Evolutionary conservation across 768 basidiomycete genomes (phyloP), one percentile per base, ranked within the genome.

Genomic region (Xerocomellus amylosporus): DNA sequence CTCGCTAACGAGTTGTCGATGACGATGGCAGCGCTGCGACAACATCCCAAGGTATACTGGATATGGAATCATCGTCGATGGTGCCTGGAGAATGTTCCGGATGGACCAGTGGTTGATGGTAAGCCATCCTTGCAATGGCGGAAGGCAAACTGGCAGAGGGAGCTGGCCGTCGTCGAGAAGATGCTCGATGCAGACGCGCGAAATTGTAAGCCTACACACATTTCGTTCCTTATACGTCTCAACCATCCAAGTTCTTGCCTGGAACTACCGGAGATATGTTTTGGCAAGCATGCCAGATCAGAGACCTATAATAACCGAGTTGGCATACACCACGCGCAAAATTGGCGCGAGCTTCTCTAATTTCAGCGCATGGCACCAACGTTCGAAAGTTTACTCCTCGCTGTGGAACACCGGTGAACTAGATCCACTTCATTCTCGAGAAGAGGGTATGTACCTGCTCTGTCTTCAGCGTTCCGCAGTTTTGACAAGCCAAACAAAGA

Each of bases 351-450:
- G 92, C 65, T 94, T 98, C 67, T 96, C 93, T 33, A 98, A 99
- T 69, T 98, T 97, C 68, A 96, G 93, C 58, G 97, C 97, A 20
- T 99, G 97, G 97, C 97, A 99, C 70, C 94, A 97, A 62, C 84
- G 97, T 33, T 91, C 93, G 1, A 96, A 93, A 65, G 77, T 93
- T 8, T 75, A 90, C 28, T 66, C 77, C 0, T 78, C 77, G 4
- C 65, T 95, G 17, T 93, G 90, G 88, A 77, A 76, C 34, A 68
- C 68, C 30, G 83, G 81, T 17, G 74, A 78, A 57, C 64, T 82
- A 13, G 79, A 86, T 51, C 75, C 78, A 47, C 49, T 64, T 14
- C 76, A 79, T 62, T 82, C 81, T 34, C 83, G 82, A 62, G 85
- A 91, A 64, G 78, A 85, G 71, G 94, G 93, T 86, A 61, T 46